Conservation (phyloP, 768 basidiomycete genomes). For the Suillus occidentalis region DNA sequence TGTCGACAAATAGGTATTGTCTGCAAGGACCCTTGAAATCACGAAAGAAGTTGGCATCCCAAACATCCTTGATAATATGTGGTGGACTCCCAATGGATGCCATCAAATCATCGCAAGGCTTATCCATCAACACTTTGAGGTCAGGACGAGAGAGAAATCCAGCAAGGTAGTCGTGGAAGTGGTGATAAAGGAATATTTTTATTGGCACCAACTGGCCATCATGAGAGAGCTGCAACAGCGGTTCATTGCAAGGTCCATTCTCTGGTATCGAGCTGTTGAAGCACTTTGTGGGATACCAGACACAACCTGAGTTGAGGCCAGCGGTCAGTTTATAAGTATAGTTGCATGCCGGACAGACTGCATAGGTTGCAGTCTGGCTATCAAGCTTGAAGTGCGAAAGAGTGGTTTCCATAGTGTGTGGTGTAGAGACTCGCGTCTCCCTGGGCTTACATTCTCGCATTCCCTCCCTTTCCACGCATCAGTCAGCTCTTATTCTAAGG, state of each 20-base stretch:
- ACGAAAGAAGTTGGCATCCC: slow-evolving; percentile 27
- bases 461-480: no score
- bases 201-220: neutral
- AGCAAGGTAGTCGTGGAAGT: neutral
- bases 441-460: no score
- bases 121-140: slow-evolving; percentile 13
- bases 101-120: slow-evolving; percentile 6
- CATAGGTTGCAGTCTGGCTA: slow-evolving; percentile 13
- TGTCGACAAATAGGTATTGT: slow-evolving; percentile 11
- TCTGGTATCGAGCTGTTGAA: slow-evolving; percentile 2
- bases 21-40: slow-evolving; percentile 25
- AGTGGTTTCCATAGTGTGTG: neutral
- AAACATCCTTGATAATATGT: neutral
- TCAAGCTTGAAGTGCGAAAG: slow-evolving; percentile 16
- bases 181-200: neutral
- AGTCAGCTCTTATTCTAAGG: no score
- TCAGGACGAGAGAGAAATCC: neutral
- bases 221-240: neutral
- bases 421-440: no score
- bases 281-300: slow-evolving; percentile 12
- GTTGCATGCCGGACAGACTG: slow-evolving; percentile 16
- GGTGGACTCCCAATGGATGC: neutral
- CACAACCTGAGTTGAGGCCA: neutral
- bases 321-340: slow-evolving; percentile 10
- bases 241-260: neutral